Evolutionary conservation across 306 rosid species (phyloP).

Genomic region (Vigna unguiculata): DNA sequence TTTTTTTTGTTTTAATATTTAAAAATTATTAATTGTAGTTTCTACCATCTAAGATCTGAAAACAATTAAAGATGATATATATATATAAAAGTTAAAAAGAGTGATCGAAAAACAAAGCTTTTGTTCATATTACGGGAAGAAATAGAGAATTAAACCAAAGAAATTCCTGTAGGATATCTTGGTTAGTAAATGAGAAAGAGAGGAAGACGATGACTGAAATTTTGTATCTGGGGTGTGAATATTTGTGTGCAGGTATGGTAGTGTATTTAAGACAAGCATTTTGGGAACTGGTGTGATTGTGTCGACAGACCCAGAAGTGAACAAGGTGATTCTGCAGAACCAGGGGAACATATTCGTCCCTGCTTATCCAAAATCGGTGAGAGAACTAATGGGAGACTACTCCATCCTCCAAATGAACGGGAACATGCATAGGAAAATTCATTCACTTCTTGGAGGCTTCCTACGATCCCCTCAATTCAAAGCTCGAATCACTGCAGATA

Average conservation of each 20-base stretch:
- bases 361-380: slow-evolving; percentile 92
- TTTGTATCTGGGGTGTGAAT: background rate
- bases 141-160: too few relatives aligned
- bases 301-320: slow-evolving; percentile 87
- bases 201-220: background rate
- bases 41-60: too few relatives aligned
- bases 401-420: slow-evolving; percentile 83
- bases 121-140: too few relatives aligned
- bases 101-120: too few relatives aligned
- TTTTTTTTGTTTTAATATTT: too few relatives aligned
- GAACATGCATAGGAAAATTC: slow-evolving; percentile 67
- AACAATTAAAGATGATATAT: too few relatives aligned
- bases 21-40: too few relatives aligned
- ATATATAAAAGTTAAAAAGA: too few relatives aligned
- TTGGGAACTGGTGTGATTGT: slow-evolving; percentile 83
- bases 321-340: slow-evolving; percentile 77
- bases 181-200: background rate
- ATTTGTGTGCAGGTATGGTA: slow-evolving; percentile 66
- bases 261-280: slow-evolving; percentile 80
- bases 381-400: slow-evolving; percentile 73
- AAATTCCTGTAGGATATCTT: too few relatives aligned
- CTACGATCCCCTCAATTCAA: slow-evolving; percentile 75
- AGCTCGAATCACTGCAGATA: slow-evolving; percentile 66
- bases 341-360: slow-evolving; percentile 82
- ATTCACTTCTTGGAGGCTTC: slow-evolving; percentile 72